phyloP scores from a whole-genome alignment of 805 yeast genomes.

The Saccharomycopsis sp. region DNA sequence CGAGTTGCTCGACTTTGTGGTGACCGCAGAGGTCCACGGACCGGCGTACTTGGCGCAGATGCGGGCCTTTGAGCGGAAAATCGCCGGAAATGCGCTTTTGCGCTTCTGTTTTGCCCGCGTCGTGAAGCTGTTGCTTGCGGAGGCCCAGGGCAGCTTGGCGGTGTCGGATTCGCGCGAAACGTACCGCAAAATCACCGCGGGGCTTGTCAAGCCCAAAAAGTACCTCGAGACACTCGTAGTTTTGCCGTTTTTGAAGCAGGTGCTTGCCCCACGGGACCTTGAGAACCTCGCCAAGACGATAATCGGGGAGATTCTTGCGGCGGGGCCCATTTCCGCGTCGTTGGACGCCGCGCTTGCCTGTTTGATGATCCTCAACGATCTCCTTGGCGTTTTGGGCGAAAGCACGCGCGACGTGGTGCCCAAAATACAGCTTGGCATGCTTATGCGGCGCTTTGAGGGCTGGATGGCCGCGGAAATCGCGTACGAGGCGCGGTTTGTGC shows the following conservation, averaged over 20 bases:
- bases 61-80: background rate
- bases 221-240: constrained; percentile 3
- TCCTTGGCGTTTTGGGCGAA: background rate
- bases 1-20: background rate
- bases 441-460: constrained; percentile 42
- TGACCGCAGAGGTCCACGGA: background rate
- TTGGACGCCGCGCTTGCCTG: background rate
- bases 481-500: constrained; percentile 47
- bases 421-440: constrained; percentile 49
- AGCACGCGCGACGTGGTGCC: constrained; percentile 47
- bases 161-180: background rate
- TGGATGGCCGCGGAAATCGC: constrained; percentile 62
- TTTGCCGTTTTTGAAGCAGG: constrained; percentile 1
- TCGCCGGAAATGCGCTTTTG: background rate
- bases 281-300: constrained; percentile 10
- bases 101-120: background rate
- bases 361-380: constrained; percentile 4
- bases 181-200: background rate
- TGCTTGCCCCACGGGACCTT: constrained; percentile 2
- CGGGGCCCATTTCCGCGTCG: background rate
- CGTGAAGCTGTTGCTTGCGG: background rate
- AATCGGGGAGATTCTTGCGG: constrained; percentile 12
- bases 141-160: background rate
- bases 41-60: background rate
- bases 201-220: constrained; percentile 3